phyloP scores from a whole-genome alignment of 352 stramenopile species.

The Phytopythium oedochilum region DNA sequence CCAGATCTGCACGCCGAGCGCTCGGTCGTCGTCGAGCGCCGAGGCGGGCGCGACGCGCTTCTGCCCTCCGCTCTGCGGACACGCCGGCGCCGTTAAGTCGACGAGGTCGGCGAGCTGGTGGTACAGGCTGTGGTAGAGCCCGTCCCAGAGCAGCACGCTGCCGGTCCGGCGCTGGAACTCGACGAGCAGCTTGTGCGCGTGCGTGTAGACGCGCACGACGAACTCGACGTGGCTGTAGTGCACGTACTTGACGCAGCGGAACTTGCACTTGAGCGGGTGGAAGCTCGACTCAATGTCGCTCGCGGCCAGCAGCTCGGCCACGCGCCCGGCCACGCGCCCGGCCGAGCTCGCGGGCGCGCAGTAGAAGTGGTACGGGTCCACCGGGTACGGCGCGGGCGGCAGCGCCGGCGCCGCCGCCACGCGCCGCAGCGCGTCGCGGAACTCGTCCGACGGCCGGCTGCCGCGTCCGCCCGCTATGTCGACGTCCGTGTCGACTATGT shows the following conservation, averaged over 20 bases:
- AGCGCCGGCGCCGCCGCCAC: constrained; percentile 55
- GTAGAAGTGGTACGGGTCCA: constrained; percentile 84
- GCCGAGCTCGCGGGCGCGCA: constrained; percentile 19
- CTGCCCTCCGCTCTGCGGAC: constrained; percentile 64
- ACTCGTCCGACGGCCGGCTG: constrained; percentile 7
- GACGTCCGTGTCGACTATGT: constrained; percentile 11
- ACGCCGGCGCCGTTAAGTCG: constrained; percentile 40
- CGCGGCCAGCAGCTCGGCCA: constrained; percentile 46
- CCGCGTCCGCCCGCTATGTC: background rate
- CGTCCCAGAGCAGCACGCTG: constrained; percentile 76
- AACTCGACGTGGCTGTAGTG: constrained; percentile 85
- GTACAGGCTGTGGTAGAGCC: constrained; percentile 73
- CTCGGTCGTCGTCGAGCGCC: constrained; percentile 25
- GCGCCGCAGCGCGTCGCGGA: constrained; percentile 24
- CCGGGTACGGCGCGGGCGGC: constrained; percentile 61
- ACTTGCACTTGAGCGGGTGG: constrained; percentile 77
- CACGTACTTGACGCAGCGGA: constrained; percentile 84
- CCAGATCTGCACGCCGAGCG: constrained; percentile 55
- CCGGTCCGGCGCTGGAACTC: constrained; percentile 75
- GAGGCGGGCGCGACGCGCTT: constrained; percentile 28
- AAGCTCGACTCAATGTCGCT: constrained; percentile 68
- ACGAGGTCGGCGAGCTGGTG: constrained; percentile 45
- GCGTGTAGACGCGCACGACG: constrained; percentile 59
- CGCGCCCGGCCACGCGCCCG: constrained; percentile 17
- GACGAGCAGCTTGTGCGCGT: constrained; percentile 39